phyloP scores from a whole-genome alignment of 768 basidiomycete genomes.

The Chalciporus chontae region DNA sequence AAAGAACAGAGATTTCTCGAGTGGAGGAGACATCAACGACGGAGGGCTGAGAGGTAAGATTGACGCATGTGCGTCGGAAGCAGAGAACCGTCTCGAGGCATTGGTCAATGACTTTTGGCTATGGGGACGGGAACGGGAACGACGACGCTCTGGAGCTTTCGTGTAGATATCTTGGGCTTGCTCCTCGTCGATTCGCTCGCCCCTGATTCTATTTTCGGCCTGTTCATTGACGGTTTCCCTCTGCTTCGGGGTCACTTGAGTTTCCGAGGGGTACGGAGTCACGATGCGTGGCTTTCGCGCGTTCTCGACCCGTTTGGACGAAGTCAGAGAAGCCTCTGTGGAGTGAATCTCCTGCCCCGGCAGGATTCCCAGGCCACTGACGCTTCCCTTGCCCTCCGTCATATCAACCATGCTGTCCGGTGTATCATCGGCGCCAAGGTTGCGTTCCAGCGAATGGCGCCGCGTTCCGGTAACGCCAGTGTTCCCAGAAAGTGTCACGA shows the following conservation, averaged over 20 bases:
- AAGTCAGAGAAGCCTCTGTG: background rate
- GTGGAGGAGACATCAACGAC: constrained; percentile 51
- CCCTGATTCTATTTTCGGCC: background rate
- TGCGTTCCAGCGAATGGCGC: constrained; percentile 2
- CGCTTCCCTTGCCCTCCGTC: background rate
- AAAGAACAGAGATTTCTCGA: constrained; percentile 57
- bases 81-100: constrained; percentile 11
- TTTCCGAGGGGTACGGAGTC: constrained; percentile 9
- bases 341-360: background rate
- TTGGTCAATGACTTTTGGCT: background rate
- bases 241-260: background rate
- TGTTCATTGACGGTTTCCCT: background rate
- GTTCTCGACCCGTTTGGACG: background rate
- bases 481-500: background rate
- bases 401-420: constrained; percentile 1
- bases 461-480: background rate
- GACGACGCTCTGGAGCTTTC: constrained; percentile 14
- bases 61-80: constrained; percentile 31
- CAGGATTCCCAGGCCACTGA: background rate
- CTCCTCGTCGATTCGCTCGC: background rate
- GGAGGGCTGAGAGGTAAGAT: constrained; percentile 56
- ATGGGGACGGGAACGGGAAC: constrained; percentile 9
- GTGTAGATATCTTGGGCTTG: constrained; percentile 13
- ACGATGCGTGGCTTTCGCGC: constrained; percentile 1
- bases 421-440: background rate